Percentiles rank a stretch among this genome's conserved stretches.
Conservation (phyloP, 2,329 filamentous ascomycete genomes). For the Cordyceps sp. region DNA sequence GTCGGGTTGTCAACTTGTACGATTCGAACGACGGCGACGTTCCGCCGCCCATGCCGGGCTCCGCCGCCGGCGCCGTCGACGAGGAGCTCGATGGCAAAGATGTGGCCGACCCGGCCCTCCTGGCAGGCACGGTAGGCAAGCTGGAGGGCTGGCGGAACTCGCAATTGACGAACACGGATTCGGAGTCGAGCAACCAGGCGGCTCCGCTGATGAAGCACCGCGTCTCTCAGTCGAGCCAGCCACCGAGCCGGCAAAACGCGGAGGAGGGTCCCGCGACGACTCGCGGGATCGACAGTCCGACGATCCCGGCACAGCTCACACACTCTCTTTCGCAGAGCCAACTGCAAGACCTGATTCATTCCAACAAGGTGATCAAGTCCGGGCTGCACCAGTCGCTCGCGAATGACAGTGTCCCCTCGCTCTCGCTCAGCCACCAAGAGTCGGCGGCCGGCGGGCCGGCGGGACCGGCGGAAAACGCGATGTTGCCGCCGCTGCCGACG, state of each 20-base stretch:
- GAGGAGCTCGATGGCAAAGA: slow-evolving; percentile 17
- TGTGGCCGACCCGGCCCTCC: slow-evolving; percentile 20
- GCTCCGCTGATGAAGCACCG: slow-evolving; percentile 19
- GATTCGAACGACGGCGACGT: slow-evolving; percentile 8
- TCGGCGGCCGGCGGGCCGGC: slow-evolving; percentile 9
- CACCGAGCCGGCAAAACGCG: slow-evolving; percentile 30
- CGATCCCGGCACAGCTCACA: slow-evolving; percentile 32
- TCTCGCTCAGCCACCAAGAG: slow-evolving; percentile 33
- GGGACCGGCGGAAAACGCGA: no score
- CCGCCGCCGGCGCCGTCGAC: slow-evolving; percentile 8
- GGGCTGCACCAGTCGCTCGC: slow-evolving; percentile 35
- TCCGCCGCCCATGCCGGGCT: slow-evolving; percentile 7
- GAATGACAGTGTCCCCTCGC: slow-evolving; percentile 41
- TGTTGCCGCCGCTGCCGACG: slow-evolving; percentile 11
- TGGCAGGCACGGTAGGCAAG: slow-evolving; percentile 19
- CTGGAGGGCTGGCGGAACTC: slow-evolving; percentile 35
- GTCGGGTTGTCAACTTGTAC: slow-evolving; percentile 13
- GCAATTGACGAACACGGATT: slow-evolving; percentile 31
- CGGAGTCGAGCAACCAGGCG: slow-evolving; percentile 19
- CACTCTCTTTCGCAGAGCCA: slow-evolving; percentile 35
- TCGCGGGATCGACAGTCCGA: slow-evolving; percentile 42
- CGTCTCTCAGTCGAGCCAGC: slow-evolving; percentile 33
- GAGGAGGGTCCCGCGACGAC: slow-evolving; percentile 19
- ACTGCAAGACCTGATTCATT: slow-evolving; percentile 42
- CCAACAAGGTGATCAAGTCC: slow-evolving; percentile 40